Evolutionary conservation across 495 filamentous ascomycete genomes (phyloP).

Genomic region (Podospora bellae-mahoneyi): DNA sequence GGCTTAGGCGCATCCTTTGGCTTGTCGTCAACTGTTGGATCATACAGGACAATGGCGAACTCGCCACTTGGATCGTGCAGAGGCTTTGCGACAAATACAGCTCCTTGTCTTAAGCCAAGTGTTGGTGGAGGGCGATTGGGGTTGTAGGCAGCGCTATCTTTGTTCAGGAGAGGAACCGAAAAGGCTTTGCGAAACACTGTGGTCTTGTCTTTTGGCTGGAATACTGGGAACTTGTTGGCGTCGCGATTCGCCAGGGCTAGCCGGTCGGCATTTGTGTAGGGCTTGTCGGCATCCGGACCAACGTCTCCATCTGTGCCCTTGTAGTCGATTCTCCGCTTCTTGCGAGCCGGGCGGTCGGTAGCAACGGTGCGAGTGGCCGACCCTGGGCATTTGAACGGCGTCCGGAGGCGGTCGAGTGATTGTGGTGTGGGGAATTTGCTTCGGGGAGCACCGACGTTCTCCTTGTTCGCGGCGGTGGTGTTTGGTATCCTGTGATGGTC

Average conservation of each 20-base stretch:
- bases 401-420: conserved; percentile 65
- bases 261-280: conserved; percentile 85
- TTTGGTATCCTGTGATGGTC: conserved; percentile 19
- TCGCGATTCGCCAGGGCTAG: conserved; percentile 83
- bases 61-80: conserved; percentile 94
- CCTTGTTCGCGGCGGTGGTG: conserved; percentile 31
- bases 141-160: conserved; percentile 66
- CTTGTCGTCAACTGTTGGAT: conserved; percentile 90
- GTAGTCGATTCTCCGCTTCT: conserved; percentile 88
- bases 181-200: conserved; percentile 79
- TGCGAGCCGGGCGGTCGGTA: conserved; percentile 80
- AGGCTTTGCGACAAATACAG: conserved; percentile 82
- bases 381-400: conserved; percentile 92
- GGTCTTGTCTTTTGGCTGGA: conserved; percentile 84
- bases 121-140: conserved; percentile 76
- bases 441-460: conserved; percentile 22
- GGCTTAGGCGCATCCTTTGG: conserved; percentile 55
- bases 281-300: conserved; percentile 61
- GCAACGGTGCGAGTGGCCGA: conserved; percentile 64
- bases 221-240: conserved; percentile 85
- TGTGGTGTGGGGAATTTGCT: conserved; percentile 43
- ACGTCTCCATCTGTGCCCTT: conserved; percentile 70
- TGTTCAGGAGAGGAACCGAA: conserved; percentile 80
- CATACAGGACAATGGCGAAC: conserved; percentile 93
- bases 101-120: conserved; percentile 78